Base-by-base conservation (phyloP, 345 rosid species). In the Diplotaxis tenuifolia region DNA sequence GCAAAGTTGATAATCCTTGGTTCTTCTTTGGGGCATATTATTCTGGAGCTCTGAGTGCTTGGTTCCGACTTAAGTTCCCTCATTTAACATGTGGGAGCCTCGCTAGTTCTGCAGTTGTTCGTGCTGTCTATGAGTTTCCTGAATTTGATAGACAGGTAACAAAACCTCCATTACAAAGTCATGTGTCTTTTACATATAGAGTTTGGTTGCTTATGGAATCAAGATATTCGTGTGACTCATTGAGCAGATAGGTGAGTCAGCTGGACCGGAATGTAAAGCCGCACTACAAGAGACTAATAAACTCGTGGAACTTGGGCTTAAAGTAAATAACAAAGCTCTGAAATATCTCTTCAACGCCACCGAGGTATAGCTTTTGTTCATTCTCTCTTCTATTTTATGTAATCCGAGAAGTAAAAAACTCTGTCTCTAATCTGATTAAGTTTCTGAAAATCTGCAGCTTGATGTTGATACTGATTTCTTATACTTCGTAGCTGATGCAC, bases 101-200 rank as follows among this genome's bases (percentile, higher is more conserved):
- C 36, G 97, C 98, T 72, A 94, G 98, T 80, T 94, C 97, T 38
- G 98, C 95, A 0, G 98, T 94, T 78, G 97, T 94, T 82, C 91
- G 80, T 70, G 92, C 98, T 66, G 86, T 94, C 58, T 84, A 87
- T 63, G 81, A 91, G 54, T 94, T 71, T 81, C 79, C 93, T 27
- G 88, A 89, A 73, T 94, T 72, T 83, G 98, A 94, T 80, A 68
- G 61, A 82, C 98, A 94, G 53, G 53, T 47, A 16, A 47, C 4
- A 32, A 42, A 42, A 40, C 5, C 53, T 47, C 16, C 9, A 0
- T 47, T 15, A 15, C 53, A 47, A 47, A 4, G 20, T 15, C 53
- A 15, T 47, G 53, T 53, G 40, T 40, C 32, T 12, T 28, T 58
- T 23, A 9, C 31, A 4, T 16, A 18, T 5, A 25, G 57, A 47